Evolutionary conservation across 2,329 filamentous ascomycete species (phyloP).

Genomic region (Graphiopsis chlorocephala): DNA sequence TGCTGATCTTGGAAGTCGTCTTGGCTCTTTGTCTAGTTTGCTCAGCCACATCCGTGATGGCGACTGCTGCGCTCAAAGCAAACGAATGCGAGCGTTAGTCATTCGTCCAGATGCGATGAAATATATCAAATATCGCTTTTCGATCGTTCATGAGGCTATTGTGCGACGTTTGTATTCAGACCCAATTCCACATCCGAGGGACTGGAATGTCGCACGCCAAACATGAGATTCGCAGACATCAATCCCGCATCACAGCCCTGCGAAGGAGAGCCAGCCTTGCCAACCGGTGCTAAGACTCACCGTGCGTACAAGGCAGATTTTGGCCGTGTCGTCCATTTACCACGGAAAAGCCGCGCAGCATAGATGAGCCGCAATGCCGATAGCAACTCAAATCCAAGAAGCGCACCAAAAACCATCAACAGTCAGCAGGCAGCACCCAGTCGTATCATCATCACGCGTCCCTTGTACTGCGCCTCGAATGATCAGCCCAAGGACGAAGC

Average conservation of each 20-base stretch:
- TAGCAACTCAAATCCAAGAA: neutral
- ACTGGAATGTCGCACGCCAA: neutral
- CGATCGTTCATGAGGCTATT: neutral
- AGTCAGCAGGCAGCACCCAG: neutral
- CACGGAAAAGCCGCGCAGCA: neutral
- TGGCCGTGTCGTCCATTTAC: neutral
- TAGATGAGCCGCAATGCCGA: neutral
- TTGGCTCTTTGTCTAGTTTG: constrained; percentile 14
- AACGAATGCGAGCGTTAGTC: neutral
- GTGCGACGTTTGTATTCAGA: neutral
- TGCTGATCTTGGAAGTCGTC: constrained; percentile 4
- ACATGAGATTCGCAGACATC: neutral
- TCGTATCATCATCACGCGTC: neutral
- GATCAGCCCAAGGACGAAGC: no score
- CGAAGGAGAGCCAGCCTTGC: neutral
- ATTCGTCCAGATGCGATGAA: neutral
- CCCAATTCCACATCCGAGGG: neutral
- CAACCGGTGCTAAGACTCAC: neutral
- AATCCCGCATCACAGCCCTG: neutral
- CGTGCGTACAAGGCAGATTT: neutral
- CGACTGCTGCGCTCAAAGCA: neutral
- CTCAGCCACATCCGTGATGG: constrained; percentile 11
- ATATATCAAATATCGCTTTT: neutral
- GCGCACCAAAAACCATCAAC: neutral
- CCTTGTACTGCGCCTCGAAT: neutral